phyloP scores from a whole-genome alignment of 225 moss, liverwort and hornwort species.

The Marchantia polymorpha region DNA sequence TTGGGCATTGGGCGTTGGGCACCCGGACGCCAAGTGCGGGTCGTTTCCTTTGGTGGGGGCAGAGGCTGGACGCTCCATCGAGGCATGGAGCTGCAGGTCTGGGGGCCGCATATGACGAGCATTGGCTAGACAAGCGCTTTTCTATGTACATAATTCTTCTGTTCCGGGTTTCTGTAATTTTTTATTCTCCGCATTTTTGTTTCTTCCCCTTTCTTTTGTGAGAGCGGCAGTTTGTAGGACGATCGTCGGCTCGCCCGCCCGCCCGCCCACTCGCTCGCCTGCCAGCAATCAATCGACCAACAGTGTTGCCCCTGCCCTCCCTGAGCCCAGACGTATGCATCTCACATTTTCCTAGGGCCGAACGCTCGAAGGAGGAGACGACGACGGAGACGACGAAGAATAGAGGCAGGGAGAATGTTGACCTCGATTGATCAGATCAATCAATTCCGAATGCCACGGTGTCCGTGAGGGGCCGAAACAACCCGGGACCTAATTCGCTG shows the following conservation, averaged over 20 bases:
- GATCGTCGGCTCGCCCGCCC: not conserved
- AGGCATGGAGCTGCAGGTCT: constrained; percentile 5
- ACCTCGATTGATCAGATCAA: not conserved
- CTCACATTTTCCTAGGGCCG: not conserved
- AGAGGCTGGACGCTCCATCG: not conserved
- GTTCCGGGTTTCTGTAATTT: not conserved
- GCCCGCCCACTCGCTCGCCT: not conserved
- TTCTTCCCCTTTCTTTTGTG: not conserved
- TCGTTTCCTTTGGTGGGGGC: constrained; percentile 3
- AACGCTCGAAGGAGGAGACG: constrained; percentile 1
- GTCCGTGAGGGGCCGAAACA: not conserved
- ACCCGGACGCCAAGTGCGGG: not conserved
- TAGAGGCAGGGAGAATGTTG: constrained; percentile 8
- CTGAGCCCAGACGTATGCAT: constrained; percentile 14
- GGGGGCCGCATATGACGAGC: not conserved
- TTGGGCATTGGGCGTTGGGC: no score
- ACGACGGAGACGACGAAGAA: not conserved
- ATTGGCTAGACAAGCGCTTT: not conserved
- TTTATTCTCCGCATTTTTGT: not conserved
- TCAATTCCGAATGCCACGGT: constrained; percentile 2
- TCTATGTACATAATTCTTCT: constrained; percentile 18
- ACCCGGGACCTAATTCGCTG: not conserved
- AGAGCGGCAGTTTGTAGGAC: not conserved
- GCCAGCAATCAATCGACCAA: not conserved
- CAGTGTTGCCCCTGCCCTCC: not conserved